Base-by-base conservation (phyloP, 257 asterid genomes). In the Echium plantagineum region DNA sequence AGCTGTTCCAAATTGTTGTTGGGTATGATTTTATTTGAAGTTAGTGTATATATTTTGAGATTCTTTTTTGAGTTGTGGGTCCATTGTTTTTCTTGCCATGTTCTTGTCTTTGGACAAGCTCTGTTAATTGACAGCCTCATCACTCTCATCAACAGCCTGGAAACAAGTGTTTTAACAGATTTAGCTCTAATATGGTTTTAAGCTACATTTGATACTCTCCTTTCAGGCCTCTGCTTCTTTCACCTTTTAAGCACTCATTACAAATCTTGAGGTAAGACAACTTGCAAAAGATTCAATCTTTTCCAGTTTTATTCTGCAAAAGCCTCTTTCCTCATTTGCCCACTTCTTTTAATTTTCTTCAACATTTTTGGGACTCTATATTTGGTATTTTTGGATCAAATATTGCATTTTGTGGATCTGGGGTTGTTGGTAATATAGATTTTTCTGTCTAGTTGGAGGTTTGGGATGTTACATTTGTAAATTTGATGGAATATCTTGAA, bases 71-170 rank as follows among this genome's bases (percentile, higher is more conserved):
- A 12, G 5, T 64, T 65, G 80, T 75, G 86, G 85, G 91, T 63
- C 87, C 83, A 58, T 7, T 12, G 58, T 35, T 1, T 28, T 54
- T 35, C 46, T 35, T 35, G 12, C 46, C 46, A 35, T 35, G 15
- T 26, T 16, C 49, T 57, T 22, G 30, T 20, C 64, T 71, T 75
- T 69, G 66, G 73, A 75, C 71, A 65, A 51, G 72, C 86, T 68
- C 81, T 65, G 78, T 71, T 84, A 71, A 59, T 55, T 67, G 74
- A 75, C 81, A 72, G 68, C 71, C 77, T 72, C 69, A 72, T 71
- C 75, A 62, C 32, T 28, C 6, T 28, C 32, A 28, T 28, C 5
- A 69, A 12, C 82, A 77, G 77, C 82, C 74, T 73, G 82, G 66
- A 73, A 73, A 70, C 75, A 73, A 77, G 77, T 77, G 77, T 63